A percentile compares a stretch with the other conserved stretches of the same genome.
Evolutionary conservation across 805 yeast genomes (phyloP).

Genomic region (Starmerella stellata): DNA sequence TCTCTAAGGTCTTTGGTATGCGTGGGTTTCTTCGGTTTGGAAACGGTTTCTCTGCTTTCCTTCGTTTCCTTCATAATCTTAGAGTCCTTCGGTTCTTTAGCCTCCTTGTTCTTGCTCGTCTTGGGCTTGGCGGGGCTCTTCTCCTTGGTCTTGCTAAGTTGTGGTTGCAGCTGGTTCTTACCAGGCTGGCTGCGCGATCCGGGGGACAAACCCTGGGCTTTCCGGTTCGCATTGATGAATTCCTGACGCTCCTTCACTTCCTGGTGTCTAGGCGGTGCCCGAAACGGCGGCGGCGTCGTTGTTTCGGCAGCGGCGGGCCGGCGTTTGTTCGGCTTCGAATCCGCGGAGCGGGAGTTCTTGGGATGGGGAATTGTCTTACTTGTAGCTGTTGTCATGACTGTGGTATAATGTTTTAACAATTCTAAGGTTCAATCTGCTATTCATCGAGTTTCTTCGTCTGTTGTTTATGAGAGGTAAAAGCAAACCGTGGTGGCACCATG

Average conservation of each 20-base stretch:
- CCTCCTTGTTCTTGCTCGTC: not conserved
- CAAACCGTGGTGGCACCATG: no score
- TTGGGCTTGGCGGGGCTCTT: not conserved
- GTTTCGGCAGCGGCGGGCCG: not conserved
- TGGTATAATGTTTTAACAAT: not conserved
- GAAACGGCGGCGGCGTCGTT: not conserved
- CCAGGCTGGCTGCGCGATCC: not conserved
- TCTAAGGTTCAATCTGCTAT: not conserved
- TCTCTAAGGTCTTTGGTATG: no score
- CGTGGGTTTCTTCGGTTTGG: no score
- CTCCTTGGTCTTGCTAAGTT: not conserved
- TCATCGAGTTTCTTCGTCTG: constrained; percentile 1
- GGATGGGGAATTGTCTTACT: not conserved
- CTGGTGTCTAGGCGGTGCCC: not conserved
- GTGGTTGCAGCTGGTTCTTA: not conserved
- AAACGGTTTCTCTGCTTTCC: no score
- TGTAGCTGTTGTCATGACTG: not conserved
- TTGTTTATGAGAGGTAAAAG: not conserved
- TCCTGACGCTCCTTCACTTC: not conserved
- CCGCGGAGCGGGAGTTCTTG: not conserved
- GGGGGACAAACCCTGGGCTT: not conserved
- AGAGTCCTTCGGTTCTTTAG: not conserved
- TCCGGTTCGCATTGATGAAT: not conserved
- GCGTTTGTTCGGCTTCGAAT: not conserved
- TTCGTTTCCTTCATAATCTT: no score